Base-by-base conservation (phyloP, 2,329 filamentous ascomycete species). In the Botrytis aclada region DNA sequence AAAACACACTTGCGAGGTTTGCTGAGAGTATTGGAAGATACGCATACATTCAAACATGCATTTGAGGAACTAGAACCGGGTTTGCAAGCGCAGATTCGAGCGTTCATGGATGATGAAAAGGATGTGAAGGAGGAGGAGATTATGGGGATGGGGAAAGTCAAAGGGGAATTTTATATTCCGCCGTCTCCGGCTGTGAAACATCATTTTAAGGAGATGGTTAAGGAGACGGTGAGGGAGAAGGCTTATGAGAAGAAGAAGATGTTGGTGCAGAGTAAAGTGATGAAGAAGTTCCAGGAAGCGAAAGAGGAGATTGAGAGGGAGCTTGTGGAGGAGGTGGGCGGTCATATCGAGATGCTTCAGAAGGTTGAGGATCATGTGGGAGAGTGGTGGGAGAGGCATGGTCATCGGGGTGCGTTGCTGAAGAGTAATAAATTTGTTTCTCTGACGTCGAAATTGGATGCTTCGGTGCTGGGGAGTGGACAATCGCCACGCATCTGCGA, bases 1-100 rank as follows among this genome's bases (percentile, higher is more conserved):
- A 77, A 81, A 60, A 75, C 70, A 10, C 80, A 82, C 70, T 77
- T 80, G 12, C 79, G 81, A 20, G 79, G 77, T 14, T 79, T 82
- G 37, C 69, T 82, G 20, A 77, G 76, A 39, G 77, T 80, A 0
- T 79, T 83, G 60, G 67, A 78, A 63, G 61, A 78, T 9, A 82
- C 81, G 4, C 39, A 75, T 20, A 76, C 74, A 0, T 83, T 79
- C 69, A 72, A 77, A 66, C 69, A 76, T 34, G 80, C 79, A 2
- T 80, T 80, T 66, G 73, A 70, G 12, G 76, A 79, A 47, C 77
- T 83, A 9, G 77, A 80, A 56, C 39, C 75, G 1, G 76, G 76
- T 3, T 76, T 81, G 60, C 77, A 80, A 71, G 66, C 70, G 6
- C 77, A 81, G 65, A 78, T 83, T 32, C 75, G 77, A 9, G 75